A percentile compares a stretch with the other conserved stretches of the same genome.
These are phyloP conservation scores for Sclerotinia glacialis DNA, from an alignment of 2,329 filamentous ascomycete species.

Conservation along the genomic window DNA sequence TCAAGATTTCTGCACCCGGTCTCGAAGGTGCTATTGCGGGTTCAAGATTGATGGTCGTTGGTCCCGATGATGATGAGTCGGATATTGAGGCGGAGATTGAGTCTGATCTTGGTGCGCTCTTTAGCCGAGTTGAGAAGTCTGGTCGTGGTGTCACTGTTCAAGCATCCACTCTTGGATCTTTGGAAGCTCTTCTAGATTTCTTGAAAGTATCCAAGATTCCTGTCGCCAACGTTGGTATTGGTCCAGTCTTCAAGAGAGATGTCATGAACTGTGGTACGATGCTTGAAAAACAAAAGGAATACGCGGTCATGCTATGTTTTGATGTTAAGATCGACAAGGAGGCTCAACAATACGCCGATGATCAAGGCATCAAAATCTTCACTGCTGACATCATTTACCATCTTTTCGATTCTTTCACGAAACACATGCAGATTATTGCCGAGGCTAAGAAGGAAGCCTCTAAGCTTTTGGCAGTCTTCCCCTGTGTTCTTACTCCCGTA, in stretches of 20 bases:
- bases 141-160: constrained; percentile 96
- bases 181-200: constrained; percentile 96
- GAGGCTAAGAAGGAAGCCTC: constrained; percentile 95
- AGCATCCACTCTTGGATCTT: constrained; percentile 92
- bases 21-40: constrained; percentile 95
- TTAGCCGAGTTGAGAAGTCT: constrained; percentile 86
- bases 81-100: constrained; percentile 97
- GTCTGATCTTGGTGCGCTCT: constrained; percentile 85
- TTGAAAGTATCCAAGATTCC: constrained; percentile 94
- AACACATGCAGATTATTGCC: constrained; percentile 82
- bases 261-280: constrained; percentile 94
- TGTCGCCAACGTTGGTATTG: constrained; percentile 94
- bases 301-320: constrained; percentile 99
- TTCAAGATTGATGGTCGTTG: constrained; percentile 89
- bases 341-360: constrained; percentile 83
- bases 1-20: constrained; percentile 96
- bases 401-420: constrained; percentile 93
- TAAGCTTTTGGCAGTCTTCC: constrained; percentile 95
- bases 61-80: constrained; percentile 92
- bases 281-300: constrained; percentile 93
- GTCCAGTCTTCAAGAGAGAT: constrained; percentile 96
- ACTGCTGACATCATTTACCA: constrained; percentile 99
- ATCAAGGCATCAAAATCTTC: constrained; percentile 95
- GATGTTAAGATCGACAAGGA: constrained; percentile 99
- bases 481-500: constrained; percentile 83